Conservation (phyloP, 2,329 filamentous ascomycete genomes). For the Teratosphaeria gauchensis region DNA sequence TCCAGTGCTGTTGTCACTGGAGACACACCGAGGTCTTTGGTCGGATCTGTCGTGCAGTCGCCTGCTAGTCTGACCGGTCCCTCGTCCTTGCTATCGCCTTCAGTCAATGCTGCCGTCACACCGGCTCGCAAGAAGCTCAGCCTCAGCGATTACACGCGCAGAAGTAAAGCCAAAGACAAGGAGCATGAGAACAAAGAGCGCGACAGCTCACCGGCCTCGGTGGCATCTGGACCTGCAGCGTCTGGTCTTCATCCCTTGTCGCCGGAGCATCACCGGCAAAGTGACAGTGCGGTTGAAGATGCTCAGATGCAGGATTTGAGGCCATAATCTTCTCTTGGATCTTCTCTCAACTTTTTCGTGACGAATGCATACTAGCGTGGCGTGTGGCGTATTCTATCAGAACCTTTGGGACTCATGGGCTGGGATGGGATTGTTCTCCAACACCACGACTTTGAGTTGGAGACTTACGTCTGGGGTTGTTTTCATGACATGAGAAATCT, state of each 20-base stretch:
- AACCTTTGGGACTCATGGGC: neutral
- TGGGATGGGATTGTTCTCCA: neutral
- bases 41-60: constrained; percentile 14
- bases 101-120: constrained; percentile 33
- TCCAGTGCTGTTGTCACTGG: constrained; percentile 16
- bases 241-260: constrained; percentile 16
- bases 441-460: neutral
- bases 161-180: constrained; percentile 27
- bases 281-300: constrained; percentile 1
- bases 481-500: neutral
- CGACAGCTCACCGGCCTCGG: constrained; percentile 23
- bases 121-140: constrained; percentile 40
- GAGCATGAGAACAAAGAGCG: constrained; percentile 9
- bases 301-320: constrained; percentile 2
- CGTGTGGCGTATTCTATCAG: constrained; percentile 2
- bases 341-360: constrained; percentile 1
- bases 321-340: neutral
- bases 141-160: constrained; percentile 41
- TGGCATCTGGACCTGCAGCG: constrained; percentile 15
- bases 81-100: constrained; percentile 22
- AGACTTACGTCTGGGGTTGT: neutral
- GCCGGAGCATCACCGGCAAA: constrained; percentile 7
- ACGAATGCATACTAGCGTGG: constrained; percentile 7
- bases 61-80: constrained; percentile 14
- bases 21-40: constrained; percentile 1